Evolutionary conservation across 768 basidiomycete species (phyloP).

Genomic region (Mycena rosella): DNA sequence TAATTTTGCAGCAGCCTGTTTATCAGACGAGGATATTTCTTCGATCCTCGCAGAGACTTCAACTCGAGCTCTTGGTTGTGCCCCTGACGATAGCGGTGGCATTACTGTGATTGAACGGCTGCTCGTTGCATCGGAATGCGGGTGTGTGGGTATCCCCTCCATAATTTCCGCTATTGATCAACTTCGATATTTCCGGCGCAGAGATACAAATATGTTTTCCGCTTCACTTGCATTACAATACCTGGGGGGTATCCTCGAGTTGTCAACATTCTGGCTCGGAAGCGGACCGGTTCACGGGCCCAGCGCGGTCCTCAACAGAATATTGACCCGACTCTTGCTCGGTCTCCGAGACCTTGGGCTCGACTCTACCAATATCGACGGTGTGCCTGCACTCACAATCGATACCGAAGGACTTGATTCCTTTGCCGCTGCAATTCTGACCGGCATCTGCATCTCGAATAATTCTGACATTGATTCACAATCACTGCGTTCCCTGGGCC

Average conservation of each 20-base stretch:
- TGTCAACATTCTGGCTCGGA: slow-evolving; percentile 4
- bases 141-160: background rate
- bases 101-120: slow-evolving; percentile 1
- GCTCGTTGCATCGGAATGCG: slow-evolving; percentile 3
- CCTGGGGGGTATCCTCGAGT: background rate
- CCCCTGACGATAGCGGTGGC: background rate
- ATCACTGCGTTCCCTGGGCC: too few relatives aligned
- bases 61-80: background rate
- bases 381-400: background rate
- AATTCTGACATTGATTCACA: too few relatives aligned
- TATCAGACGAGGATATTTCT: background rate
- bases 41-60: background rate
- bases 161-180: background rate
- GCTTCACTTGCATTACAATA: slow-evolving; percentile 2
- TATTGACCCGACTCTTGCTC: background rate
- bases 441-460: background rate
- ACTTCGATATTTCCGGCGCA: too few relatives aligned
- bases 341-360: slow-evolving; percentile 5
- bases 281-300: background rate
- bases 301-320: background rate
- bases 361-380: background rate
- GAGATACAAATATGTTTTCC: background rate
- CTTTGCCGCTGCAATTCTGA: background rate
- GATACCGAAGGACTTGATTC: slow-evolving; percentile 3
- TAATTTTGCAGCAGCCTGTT: background rate